Base-by-base conservation (phyloP, 2,329 filamentous ascomycete species). In the Aureobasidium sp. region DNA sequence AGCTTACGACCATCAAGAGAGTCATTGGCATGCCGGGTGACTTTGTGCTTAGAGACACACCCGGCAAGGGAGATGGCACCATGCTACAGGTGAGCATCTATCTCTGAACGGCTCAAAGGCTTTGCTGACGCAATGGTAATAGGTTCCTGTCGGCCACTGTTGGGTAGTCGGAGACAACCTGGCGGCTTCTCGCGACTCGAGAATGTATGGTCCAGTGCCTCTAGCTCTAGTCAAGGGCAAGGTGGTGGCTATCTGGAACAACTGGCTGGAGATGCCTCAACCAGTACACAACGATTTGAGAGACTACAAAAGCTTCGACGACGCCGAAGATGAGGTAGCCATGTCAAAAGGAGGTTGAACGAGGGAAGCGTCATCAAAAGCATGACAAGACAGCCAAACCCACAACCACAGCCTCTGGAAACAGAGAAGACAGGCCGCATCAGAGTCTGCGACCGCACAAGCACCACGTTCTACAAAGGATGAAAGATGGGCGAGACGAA, bases 131-230 rank as follows among this genome's bases (percentile, higher is more conserved):
- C n/a, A 15, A 11, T 21, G 16, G 32, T 7, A 41, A 49, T n/a
- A 95, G 89, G 85, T 99, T 16, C 94, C 94, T 0, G 80, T 89
- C 70, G 94, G 94, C 1, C 94, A 99, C 78, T 95, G 91, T 69
- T 97, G 91, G 85, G 78, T 97, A 7, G 84, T 86, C 3, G 94
- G 94, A 3, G 94, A 99, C 74, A 97, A 97, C 73, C 71, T 96
- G 64, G 81, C 85, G 3, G 88, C 84, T 69, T 97, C 91, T 27
- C 80, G 90, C 66, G 94, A 99, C 77, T 97, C 91, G 47, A 85
- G 94, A 64, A 79, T 86, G 44, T 96, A 88, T 76, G 94, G 94
- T 0, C 91, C 94, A 0, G 73, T 99, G 32, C 94, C 94, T 0
- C 77, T 99, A 70, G 93, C 85, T 1, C 77, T 99, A 65, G 83